These are phyloP conservation scores for Aquilaria agallochum DNA, from an alignment of 441 rosid species.

Conservation along the genomic window DNA sequence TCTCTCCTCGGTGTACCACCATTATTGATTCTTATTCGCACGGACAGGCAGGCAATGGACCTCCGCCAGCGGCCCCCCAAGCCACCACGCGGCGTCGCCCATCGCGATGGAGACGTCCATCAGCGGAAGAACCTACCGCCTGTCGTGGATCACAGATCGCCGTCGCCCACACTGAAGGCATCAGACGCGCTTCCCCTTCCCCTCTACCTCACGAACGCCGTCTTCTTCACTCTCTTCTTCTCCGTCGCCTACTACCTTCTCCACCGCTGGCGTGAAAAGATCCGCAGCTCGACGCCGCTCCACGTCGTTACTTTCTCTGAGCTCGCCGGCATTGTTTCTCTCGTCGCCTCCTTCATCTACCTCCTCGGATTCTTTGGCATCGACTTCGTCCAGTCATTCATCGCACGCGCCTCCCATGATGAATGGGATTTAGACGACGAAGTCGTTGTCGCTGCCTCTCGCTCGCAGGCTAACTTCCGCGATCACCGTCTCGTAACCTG, in stretches of 20 bases:
- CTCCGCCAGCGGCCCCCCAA: slow-evolving; percentile 25
- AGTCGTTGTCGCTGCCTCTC: slow-evolving; percentile 11
- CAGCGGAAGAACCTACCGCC: slow-evolving; percentile 7
- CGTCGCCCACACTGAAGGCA: slow-evolving; percentile 41
- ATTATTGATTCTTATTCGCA: neutral
- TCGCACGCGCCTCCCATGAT: slow-evolving; percentile 60
- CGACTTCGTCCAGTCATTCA: slow-evolving; percentile 77
- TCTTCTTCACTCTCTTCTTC: slow-evolving; percentile 88
- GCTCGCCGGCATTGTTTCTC: slow-evolving; percentile 59
- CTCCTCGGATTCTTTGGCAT: slow-evolving; percentile 84
- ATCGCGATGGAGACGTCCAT: slow-evolving; percentile 12
- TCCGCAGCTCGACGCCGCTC: slow-evolving; percentile 73
- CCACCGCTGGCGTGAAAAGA: slow-evolving; percentile 87
- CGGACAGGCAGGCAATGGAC: slow-evolving; percentile 22
- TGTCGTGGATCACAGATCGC: slow-evolving; percentile 6
- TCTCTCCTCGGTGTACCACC: neutral
- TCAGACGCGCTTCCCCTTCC: slow-evolving; percentile 86
- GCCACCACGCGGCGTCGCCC: slow-evolving; percentile 12
- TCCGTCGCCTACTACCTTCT: slow-evolving; percentile 73
- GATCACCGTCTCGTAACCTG: slow-evolving; percentile 27
- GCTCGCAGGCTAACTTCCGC: slow-evolving; percentile 12
- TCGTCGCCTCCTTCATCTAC: slow-evolving; percentile 73
- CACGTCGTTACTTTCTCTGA: slow-evolving; percentile 73
- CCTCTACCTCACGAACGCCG: slow-evolving; percentile 62
- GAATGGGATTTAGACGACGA: slow-evolving; percentile 56